Conservation (phyloP, 139 green algal genomes). For the Limnomonas spitsbergensis region DNA sequence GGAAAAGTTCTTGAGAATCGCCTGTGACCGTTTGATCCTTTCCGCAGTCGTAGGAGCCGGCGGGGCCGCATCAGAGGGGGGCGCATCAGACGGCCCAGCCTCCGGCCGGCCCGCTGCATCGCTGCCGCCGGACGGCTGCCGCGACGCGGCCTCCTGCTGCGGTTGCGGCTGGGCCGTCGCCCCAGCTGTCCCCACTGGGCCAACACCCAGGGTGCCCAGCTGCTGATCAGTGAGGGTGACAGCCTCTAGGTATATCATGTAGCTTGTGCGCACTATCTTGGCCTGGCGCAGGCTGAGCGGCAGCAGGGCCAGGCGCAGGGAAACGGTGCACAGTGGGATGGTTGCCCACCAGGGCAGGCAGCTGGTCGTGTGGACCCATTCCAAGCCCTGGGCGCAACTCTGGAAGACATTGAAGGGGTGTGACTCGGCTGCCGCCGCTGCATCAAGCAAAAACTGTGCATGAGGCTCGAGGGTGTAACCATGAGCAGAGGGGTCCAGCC, state of each 20-base stretch:
- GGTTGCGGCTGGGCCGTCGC: not conserved
- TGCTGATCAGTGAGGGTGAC: constrained; percentile 27
- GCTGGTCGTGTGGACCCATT: constrained; percentile 11
- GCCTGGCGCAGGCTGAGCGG: constrained; percentile 29
- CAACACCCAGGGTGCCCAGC: not conserved
- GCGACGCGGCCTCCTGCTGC: not conserved
- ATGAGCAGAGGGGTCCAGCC: no score
- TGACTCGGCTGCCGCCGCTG: not conserved
- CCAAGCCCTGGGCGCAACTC: not conserved
- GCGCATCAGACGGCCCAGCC: no score
- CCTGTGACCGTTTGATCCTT: constrained; percentile 1
- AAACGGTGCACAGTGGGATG: constrained; percentile 47
- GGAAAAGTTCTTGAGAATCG: constrained; percentile 30
- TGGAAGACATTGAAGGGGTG: constrained; percentile 11
- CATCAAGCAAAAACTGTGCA: no score
- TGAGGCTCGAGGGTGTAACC: no score
- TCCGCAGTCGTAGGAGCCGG: not conserved
- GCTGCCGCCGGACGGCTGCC: not conserved
- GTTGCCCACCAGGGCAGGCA: constrained; percentile 52
- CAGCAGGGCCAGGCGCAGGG: constrained; percentile 39
- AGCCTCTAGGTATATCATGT: constrained; percentile 38
- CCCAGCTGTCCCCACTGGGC: not conserved
- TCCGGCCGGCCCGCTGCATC: not conserved
- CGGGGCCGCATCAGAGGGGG: no score
- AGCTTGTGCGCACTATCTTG: constrained; percentile 39